Evolutionary conservation across 177 flowering plant species (phyloP), one percentile per base, ranked within the genome.

Genomic region (Vitis hybrid): DNA sequence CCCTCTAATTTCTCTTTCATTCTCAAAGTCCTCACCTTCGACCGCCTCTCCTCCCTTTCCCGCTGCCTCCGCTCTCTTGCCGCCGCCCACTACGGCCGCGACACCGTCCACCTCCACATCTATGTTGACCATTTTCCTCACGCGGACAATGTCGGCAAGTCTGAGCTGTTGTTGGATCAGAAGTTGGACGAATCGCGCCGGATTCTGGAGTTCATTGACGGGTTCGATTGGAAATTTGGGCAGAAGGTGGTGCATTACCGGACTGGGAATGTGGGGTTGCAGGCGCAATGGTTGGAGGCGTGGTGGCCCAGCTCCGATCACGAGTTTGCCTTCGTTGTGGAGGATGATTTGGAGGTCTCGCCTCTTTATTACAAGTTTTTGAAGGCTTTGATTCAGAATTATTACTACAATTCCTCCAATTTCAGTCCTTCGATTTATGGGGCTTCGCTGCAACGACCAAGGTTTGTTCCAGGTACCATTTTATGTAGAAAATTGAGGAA

Each of bases 281-380:
- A 95, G 82, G 92, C 91, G 14, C 99, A 95, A 86, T 95, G 99
- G 99, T 67, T 95, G 63, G 98, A 95, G 80, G 87, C 98, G 0
- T 95, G 99, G 97, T 95, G 98, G 98, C 98, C 99, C 7, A 68
- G 77, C 22, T 84, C 89, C 2, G 94, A 90, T 53, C 73, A 91
- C 19, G 99, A 95, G 78, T 95, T 95, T 70, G 98, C 85, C 0
- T 95, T 95, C 63, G 87, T 95, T 26, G 98, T 95, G 53, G 98
- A 95, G 73, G 99, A 95, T 74, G 99, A 95, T 83, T 79, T 95
- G 79, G 93, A 95, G 85, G 80, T 95, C 63, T 93, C 98, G 1
- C 88, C 90, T 5, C 81, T 93, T 14, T 95, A 79, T 72, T 95
- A 88, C 64, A 79, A 77, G 86, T 93, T 87, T 64, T 73, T 95